A percentile compares a stretch with the other conserved stretches of the same genome.
Evolutionary conservation across 2,329 filamentous ascomycete species (phyloP).

Genomic region (Keithomyces neogunnii): DNA sequence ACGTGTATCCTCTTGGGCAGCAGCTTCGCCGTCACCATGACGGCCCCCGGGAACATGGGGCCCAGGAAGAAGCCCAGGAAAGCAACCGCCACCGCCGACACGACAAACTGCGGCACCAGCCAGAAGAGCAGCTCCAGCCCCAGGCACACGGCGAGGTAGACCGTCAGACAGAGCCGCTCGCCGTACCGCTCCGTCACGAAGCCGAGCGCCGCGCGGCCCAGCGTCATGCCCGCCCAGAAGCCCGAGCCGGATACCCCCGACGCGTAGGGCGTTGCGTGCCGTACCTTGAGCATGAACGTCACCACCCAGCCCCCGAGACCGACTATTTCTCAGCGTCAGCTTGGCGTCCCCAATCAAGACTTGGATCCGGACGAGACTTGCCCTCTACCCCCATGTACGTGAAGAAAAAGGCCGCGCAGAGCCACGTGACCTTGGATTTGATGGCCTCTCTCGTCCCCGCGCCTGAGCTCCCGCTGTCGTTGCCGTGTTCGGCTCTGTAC

Average conservation of each 20-base stretch:
- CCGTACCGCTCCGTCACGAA: slow-evolving; percentile 63
- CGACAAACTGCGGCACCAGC: slow-evolving; percentile 51
- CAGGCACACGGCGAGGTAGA: slow-evolving; percentile 54
- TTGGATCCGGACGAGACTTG: slow-evolving; percentile 7
- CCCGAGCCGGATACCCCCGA: slow-evolving; percentile 67
- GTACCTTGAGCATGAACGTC: slow-evolving; percentile 67
- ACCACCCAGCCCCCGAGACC: slow-evolving; percentile 73
- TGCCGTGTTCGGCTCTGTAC: slow-evolving; percentile 36
- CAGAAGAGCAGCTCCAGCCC: slow-evolving; percentile 52
- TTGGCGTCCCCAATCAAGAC: not conserved
- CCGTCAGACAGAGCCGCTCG: slow-evolving; percentile 50
- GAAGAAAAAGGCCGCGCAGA: slow-evolving; percentile 60
- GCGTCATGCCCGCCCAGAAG: slow-evolving; percentile 71
- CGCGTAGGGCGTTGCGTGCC: slow-evolving; percentile 54
- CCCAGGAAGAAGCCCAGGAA: slow-evolving; percentile 69
- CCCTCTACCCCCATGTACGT: slow-evolving; percentile 66
- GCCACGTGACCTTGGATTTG: slow-evolving; percentile 50
- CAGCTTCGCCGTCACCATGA: slow-evolving; percentile 63
- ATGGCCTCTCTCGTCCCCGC: slow-evolving; percentile 30
- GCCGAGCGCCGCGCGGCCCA: slow-evolving; percentile 57
- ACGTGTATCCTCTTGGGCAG: slow-evolving; percentile 64
- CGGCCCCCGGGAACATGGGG: slow-evolving; percentile 62
- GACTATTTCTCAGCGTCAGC: slow-evolving; percentile 23
- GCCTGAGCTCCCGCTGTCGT: slow-evolving; percentile 15
- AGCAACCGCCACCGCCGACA: slow-evolving; percentile 51